phyloP scores from a whole-genome alignment of 2,329 filamentous ascomycete genomes.

The Fusarium solani-melongenae region DNA sequence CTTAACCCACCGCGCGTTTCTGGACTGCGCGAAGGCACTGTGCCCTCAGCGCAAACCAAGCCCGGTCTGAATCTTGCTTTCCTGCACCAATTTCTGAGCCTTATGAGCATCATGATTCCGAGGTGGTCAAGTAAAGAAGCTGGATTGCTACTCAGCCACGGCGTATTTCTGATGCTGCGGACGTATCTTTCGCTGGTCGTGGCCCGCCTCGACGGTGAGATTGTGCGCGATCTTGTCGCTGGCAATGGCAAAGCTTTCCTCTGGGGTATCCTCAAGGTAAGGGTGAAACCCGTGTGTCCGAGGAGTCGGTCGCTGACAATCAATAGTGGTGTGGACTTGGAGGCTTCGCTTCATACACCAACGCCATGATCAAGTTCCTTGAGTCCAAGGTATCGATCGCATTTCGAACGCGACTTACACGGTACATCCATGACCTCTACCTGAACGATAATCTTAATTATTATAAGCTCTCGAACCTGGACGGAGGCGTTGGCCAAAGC shows the following conservation, averaged over 20 bases:
- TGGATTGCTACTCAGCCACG: constrained; percentile 87
- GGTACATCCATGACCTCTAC: constrained; percentile 98
- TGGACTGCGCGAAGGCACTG: constrained; percentile 77
- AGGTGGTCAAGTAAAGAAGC: constrained; percentile 96
- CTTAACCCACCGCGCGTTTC: constrained; percentile 89
- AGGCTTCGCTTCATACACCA: constrained; percentile 94
- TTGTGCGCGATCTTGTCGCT: constrained; percentile 95
- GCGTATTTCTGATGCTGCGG: constrained; percentile 87
- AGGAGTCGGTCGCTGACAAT: constrained; percentile 2
- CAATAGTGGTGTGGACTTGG: constrained; percentile 88
- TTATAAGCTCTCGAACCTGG: constrained; percentile 92
- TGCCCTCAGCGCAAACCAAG: constrained; percentile 90
- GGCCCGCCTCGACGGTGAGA: constrained; percentile 92
- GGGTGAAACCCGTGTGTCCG: constrained; percentile 7
- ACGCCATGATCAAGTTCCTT: constrained; percentile 98
- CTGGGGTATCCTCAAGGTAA: constrained; percentile 84
- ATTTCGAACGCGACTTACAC: constrained; percentile 91
- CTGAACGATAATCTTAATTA: constrained; percentile 95
- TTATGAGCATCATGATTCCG: constrained; percentile 98
- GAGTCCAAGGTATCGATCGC: constrained; percentile 98
- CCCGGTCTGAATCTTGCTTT: constrained; percentile 96
- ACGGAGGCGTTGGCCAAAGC: constrained; percentile 90
- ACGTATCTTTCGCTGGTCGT: constrained; percentile 96
- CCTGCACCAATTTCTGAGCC: constrained; percentile 92
- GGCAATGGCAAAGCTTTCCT: constrained; percentile 90